Base-by-base conservation (phyloP, 2,329 filamentous ascomycete species). In the Talaromyces sp. region DNA sequence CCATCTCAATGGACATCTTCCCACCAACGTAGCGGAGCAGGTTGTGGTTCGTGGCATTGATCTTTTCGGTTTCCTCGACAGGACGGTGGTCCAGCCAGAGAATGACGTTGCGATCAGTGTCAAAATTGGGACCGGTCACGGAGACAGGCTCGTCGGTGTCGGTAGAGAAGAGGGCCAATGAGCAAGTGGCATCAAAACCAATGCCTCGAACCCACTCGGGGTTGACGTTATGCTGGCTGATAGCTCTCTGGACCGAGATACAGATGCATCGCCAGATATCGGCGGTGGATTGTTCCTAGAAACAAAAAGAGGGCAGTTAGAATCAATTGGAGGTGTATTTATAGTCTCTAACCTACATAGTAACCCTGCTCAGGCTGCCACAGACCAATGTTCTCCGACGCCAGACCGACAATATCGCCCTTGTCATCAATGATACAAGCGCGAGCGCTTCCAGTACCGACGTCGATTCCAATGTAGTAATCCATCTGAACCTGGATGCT, bases 1-100 rank as follows among this genome's bases (percentile, higher is more conserved):
- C 95, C 95, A 99, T 99, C 81, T 99, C 95, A 66, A 97, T 93
- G 74, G 92, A 96, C 95, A 99, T 99, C 74, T 90, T 93, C 65
- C 95, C 95, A 68, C 95, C 95, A 19, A 99, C 95, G 73, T 99
- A 99, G 71, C 92, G 90, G 62, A 99, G 85, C 59, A 99, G 82
- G 75, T 96, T 95, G 81, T 99, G 95, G 58, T 88, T 84, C 2
- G 95, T 98, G 59, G 87, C 86, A 75, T 99, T 99, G 80, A 99
- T 96, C 78, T 91, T 90, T 65, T 91, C 88, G 0, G 93, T 96
- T 82, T 99, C 95, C 63, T 91, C 86, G 15, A 95, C 86, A 0
- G 95, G 92, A 44, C 95, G 87, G 77, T 99, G 95, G 76, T 99
- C 95, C 60, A 99, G 88, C 95, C 95, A 99, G 27, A 99, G 82